Evolutionary conservation across 441 rosid species (phyloP).

Genomic region (Breynia disticha): DNA sequence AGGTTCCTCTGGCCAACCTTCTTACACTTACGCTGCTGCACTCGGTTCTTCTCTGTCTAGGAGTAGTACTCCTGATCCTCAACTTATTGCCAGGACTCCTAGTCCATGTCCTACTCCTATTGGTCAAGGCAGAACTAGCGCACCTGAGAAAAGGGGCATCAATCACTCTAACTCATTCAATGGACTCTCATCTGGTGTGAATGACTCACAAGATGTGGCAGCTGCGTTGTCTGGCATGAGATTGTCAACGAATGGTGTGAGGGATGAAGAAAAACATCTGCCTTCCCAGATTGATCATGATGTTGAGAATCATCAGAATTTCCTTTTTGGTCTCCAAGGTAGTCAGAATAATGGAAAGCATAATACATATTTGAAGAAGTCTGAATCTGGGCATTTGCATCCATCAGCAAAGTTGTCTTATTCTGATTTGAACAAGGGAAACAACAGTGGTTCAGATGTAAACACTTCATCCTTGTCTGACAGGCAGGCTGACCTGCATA

Average conservation of each 20-base stretch:
- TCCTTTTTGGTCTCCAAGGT: conserved; percentile 47
- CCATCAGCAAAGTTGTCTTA: conserved; percentile 23
- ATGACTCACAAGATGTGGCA: conserved; percentile 45
- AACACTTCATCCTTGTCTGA: conserved; percentile 28
- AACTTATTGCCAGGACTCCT: conserved; percentile 64
- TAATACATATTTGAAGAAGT: conserved; percentile 32
- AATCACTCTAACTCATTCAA: conserved; percentile 41
- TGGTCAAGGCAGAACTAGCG: conserved; percentile 56
- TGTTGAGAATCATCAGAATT: conserved; percentile 41
- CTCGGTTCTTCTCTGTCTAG: conserved; percentile 74
- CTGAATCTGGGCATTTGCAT: conserved; percentile 43
- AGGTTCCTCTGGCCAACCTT: conserved; percentile 36
- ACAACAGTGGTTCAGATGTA: conserved; percentile 33
- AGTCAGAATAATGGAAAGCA: conserved; percentile 42
- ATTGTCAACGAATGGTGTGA: conserved; percentile 40
- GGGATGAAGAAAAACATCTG: conserved; percentile 36
- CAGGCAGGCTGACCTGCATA: conserved; percentile 38
- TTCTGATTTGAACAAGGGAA: conserved; percentile 29
- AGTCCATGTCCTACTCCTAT: conserved; percentile 85
- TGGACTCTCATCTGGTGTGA: conserved; percentile 38
- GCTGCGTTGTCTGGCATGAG: conserved; percentile 64
- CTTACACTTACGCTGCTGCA: conserved; percentile 73
- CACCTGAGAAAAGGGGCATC: conserved; percentile 55
- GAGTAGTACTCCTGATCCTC: conserved; percentile 84
- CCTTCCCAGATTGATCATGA: conserved; percentile 34